A percentile compares a stretch with the other conserved stretches of the same genome.
These are phyloP conservation scores for Catunica adiposa DNA, from an alignment of 2,329 filamentous ascomycete genomes.

Conservation along the genomic window DNA sequence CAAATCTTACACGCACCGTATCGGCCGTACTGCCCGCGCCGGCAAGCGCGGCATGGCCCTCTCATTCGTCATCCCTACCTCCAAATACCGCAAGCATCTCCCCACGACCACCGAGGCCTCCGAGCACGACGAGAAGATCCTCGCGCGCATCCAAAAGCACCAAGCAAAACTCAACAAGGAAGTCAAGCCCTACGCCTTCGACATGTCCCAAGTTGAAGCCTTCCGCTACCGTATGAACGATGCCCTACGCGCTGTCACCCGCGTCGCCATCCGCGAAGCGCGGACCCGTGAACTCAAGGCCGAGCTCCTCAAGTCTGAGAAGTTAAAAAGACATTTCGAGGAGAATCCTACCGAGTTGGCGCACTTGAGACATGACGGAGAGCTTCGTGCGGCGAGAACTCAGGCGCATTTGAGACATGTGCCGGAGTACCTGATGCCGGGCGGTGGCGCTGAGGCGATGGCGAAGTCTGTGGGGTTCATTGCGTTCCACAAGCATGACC, in stretches of 20 bases:
- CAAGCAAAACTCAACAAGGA: conserved; percentile 66
- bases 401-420: conserved; percentile 88
- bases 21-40: conserved; percentile 81
- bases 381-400: conserved; percentile 64
- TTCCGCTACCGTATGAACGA: conserved; percentile 94
- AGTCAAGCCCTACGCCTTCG: conserved; percentile 81
- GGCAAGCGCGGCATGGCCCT: conserved; percentile 86
- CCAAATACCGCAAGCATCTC: conserved; percentile 75
- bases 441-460: conserved; percentile 54
- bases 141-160: conserved; percentile 62
- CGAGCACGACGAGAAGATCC: conserved; percentile 69
- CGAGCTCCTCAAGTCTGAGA: conserved; percentile 85
- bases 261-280: conserved; percentile 77
- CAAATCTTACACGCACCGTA: conserved; percentile 92
- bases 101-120: conserved; percentile 61
- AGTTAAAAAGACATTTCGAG: conserved; percentile 88
- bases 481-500: conserved; percentile 41
- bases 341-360: conserved; percentile 84
- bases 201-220: conserved; percentile 83
- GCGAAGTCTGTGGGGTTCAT: conserved; percentile 45
- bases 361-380: conserved; percentile 78
- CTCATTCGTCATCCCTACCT: conserved; percentile 79
- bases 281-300: conserved; percentile 73
- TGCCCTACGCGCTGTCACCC: conserved; percentile 75
- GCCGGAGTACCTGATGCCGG: conserved; percentile 78